Base-by-base conservation (phyloP, 108 stramenopile genomes). In the Cyclotella baltica region DNA sequence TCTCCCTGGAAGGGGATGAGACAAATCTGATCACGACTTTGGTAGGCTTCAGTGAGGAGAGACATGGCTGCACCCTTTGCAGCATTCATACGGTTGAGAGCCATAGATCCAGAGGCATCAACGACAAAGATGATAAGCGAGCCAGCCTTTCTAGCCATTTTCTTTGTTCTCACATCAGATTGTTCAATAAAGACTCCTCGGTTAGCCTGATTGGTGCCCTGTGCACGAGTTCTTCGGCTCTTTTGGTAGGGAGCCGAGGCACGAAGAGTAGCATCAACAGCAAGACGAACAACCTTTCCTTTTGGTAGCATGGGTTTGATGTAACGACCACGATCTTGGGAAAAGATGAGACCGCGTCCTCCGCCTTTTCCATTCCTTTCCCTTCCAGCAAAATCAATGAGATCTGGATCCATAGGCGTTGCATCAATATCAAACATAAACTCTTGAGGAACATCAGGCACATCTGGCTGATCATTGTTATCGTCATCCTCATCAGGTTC, bases 381-480 rank as follows among this genome's bases (percentile, higher is more conserved):
- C 27, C 96, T 83, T 29, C 80, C 79, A 27, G 96, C 66, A 72
- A 98, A 98, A 29, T 91, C 85, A 61, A 98, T 92, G 22, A 98
- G 87, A 71, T 98, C 96, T 8, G 96, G 96, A 76, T 98, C 98
- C 77, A 98, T 94, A n/a, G 96, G 96, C 5, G 93, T 94, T 33
- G 88, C 82, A 70, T 97, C 98, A 53, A 96, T 86, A 77, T 97
- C 97, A 78, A 98, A 98, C 96, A 98, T 97, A 88, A 98, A 98
- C 80, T 98, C 98, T 88, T 98, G 92, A 19, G 96, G 96, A 56
- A 96, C 87, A 31, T 94, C 94, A 27, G 91, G 91, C 15, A 92
- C 89, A 86, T 95, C 93, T 19, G 92, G 92, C 23, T 89, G 83
- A 38, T 93, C 85, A 50, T 94, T 66, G 47, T 92, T 83, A 2